A percentile compares a stretch with the other conserved stretches of the same genome.
These are phyloP conservation scores for Apiospora arundinis DNA, from an alignment of 2,329 filamentous ascomycete species.

Conservation along the genomic window DNA sequence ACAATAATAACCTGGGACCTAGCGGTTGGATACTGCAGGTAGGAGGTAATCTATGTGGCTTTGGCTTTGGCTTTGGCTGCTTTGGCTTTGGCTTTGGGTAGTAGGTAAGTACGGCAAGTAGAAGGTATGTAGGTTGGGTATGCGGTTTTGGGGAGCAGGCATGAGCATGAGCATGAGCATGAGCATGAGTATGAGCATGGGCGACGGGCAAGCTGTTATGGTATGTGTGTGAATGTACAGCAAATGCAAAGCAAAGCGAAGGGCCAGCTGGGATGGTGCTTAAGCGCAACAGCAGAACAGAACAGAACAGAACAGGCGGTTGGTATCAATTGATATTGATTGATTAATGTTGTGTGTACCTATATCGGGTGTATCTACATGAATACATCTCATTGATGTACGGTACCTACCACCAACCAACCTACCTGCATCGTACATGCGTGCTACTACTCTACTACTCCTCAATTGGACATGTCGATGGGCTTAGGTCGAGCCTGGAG, in stretches of 20 bases:
- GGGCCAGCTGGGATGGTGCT: constrained; percentile 3
- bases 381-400: not conserved
- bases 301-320: not conserved
- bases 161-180: not conserved
- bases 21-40: not conserved
- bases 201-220: not conserved
- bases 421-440: not conserved
- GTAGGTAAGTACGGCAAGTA: not conserved
- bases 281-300: constrained; percentile 1
- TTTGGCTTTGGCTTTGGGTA: not conserved
- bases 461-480: not conserved
- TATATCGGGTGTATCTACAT: not conserved
- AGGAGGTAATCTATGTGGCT: too few relatives aligned
- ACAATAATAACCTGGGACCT: not conserved
- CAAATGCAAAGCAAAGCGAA: not conserved
- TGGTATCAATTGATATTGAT: not conserved
- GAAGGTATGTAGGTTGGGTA: not conserved
- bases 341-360: not conserved
- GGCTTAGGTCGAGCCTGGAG: not conserved
- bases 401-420: not conserved
- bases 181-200: not conserved
- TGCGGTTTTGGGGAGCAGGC: not conserved
- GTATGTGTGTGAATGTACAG: not conserved
- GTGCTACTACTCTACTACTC: not conserved
- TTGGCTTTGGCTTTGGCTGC: too few relatives aligned